A percentile compares a stretch with the other conserved stretches of the same genome.
Conservation (phyloP, 331 rosid genomes). For the Malus hybrid region DNA sequence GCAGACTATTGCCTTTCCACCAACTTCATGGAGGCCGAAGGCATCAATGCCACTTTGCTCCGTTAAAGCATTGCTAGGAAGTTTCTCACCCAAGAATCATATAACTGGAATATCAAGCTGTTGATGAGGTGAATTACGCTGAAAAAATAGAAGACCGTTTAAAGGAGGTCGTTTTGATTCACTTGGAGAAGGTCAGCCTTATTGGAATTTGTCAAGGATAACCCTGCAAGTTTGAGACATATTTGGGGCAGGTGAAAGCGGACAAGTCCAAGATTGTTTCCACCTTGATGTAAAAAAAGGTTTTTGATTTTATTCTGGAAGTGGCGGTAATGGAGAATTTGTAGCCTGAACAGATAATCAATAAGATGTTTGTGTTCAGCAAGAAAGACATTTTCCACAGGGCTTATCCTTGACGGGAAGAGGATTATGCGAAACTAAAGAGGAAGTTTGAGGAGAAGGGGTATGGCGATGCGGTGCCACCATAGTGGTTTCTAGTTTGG, state of each 20-base stretch:
- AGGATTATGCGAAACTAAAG: conserved; percentile 43
- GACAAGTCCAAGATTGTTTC: conserved; percentile 16
- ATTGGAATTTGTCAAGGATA: background rate
- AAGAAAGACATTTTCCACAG: no score
- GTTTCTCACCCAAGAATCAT: background rate
- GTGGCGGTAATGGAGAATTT: conserved; percentile 45
- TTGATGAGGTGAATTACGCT: background rate
- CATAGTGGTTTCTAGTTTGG: conserved; percentile 40
- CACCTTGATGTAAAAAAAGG: conserved; percentile 44
- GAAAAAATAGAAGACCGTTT: background rate
- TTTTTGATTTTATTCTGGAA: conserved; percentile 45
- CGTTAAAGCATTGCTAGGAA: background rate
- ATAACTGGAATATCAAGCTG: background rate
- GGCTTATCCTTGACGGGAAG: conserved; percentile 27
- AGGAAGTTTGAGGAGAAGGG: conserved; percentile 46
- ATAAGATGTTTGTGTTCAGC: conserved; percentile 52
- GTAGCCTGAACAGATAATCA: conserved; percentile 44
- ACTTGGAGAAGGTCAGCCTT: background rate
- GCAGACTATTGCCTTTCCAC: background rate
- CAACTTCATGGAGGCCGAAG: background rate
- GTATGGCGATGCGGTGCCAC: conserved; percentile 42
- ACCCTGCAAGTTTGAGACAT: background rate
- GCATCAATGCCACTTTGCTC: background rate
- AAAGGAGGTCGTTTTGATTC: background rate
- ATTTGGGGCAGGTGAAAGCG: background rate